phyloP scores from a whole-genome alignment of 495 filamentous ascomycete species.

The Hypoxylon perforatum region DNA sequence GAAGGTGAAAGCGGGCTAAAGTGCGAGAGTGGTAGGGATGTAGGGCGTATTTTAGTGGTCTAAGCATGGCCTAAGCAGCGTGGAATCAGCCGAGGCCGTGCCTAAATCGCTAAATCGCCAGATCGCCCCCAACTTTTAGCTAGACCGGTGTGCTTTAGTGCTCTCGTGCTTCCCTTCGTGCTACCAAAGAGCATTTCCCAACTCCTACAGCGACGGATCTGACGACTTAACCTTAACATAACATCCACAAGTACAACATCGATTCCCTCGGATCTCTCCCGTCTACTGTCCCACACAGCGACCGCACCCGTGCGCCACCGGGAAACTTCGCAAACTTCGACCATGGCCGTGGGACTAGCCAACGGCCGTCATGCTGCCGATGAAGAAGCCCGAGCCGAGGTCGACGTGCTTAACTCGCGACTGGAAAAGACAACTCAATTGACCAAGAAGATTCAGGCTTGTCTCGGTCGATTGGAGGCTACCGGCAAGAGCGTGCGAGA shows the following conservation, averaged over 20 bases:
- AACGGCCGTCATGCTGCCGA: slow-evolving; percentile 63
- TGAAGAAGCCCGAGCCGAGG: slow-evolving; percentile 72
- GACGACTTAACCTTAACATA: slow-evolving; percentile 30
- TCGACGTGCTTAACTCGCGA: slow-evolving; percentile 72
- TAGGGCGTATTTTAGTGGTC: slow-evolving; percentile 22
- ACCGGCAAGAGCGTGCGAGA: slow-evolving; percentile 90
- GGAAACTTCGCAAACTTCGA: not conserved
- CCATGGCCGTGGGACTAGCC: slow-evolving; percentile 60
- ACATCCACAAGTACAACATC: slow-evolving; percentile 1
- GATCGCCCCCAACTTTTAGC: slow-evolving; percentile 45
- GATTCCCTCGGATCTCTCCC: not conserved
- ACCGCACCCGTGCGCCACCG: not conserved
- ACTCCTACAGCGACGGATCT: slow-evolving; percentile 16
- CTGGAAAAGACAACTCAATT: slow-evolving; percentile 74
- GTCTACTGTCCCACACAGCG: not conserved
- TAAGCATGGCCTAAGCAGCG: slow-evolving; percentile 1
- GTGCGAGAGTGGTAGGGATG: not conserved
- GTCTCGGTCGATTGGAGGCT: slow-evolving; percentile 82
- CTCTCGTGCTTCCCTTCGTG: not conserved
- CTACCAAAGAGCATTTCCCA: not conserved
- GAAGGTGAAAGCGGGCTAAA: slow-evolving; percentile 9
- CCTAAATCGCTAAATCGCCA: slow-evolving; percentile 3
- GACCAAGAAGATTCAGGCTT: slow-evolving; percentile 93
- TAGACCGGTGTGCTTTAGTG: not conserved
- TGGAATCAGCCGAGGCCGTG: slow-evolving; percentile 21